Conservation (phyloP, 164 flowering plant genomes). For the Aristolochia fimbriata region DNA sequence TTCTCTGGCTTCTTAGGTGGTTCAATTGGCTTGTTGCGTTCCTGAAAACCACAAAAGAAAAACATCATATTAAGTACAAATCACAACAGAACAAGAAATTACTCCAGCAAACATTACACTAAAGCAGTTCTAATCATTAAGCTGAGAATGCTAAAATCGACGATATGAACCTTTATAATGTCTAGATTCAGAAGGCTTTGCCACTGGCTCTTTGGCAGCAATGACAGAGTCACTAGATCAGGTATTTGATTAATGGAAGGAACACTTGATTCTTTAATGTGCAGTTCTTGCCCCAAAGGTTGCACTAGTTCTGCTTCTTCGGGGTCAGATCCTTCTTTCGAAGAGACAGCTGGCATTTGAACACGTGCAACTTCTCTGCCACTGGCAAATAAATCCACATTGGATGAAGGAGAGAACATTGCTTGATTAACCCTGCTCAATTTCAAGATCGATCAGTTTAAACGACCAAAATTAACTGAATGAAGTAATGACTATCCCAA, state of each 20-base stretch:
- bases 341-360: constrained; percentile 61
- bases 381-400: constrained; percentile 52
- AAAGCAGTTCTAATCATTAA: background rate
- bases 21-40: constrained; percentile 86
- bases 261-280: constrained; percentile 9
- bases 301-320: constrained; percentile 23
- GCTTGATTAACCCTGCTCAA: constrained; percentile 70
- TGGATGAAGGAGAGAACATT: constrained; percentile 76
- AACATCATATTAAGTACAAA: background rate
- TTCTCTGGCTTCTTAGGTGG: constrained; percentile 95
- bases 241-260: constrained; percentile 46
- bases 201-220: constrained; percentile 97
- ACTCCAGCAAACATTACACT: background rate
- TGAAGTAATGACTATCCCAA: background rate
- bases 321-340: constrained; percentile 24
- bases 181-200: constrained; percentile 87
- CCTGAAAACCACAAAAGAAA: constrained; percentile 27
- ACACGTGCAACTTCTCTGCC: constrained; percentile 64
- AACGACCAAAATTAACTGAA: background rate
- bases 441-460: background rate
- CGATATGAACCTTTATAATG: constrained; percentile 59
- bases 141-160: background rate
- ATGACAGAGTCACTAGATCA: constrained; percentile 85
- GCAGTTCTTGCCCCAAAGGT: constrained; percentile 8
- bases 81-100: too few species aligned